These are phyloP conservation scores for Saccharomycopsis olivae DNA, from an alignment of 805 yeast species.

Conservation along the genomic window DNA sequence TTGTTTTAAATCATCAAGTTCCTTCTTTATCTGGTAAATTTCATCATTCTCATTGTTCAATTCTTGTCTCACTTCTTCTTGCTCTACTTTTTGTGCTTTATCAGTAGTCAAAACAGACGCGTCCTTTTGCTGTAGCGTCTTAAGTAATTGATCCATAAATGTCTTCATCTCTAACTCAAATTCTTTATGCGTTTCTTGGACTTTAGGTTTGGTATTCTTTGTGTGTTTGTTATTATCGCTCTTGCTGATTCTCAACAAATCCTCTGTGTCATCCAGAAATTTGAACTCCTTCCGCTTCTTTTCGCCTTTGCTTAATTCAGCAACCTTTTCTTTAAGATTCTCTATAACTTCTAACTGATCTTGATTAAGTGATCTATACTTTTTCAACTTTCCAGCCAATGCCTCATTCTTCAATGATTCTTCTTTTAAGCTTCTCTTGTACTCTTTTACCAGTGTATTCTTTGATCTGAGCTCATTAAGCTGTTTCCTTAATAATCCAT, in stretches of 20 bases:
- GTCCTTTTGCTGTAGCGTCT: background rate
- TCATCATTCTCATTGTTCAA: background rate
- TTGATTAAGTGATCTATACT: constrained; percentile 5
- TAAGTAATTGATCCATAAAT: background rate
- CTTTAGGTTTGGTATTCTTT: background rate
- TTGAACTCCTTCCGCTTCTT: background rate
- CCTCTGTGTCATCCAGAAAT: constrained; percentile 5
- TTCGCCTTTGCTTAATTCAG: background rate
- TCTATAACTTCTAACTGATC: constrained; percentile 7
- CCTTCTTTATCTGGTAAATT: background rate
- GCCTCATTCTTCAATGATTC: constrained; percentile 2
- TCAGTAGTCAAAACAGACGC: no score
- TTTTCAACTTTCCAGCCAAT: constrained; percentile 8
- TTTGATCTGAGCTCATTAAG: constrained; percentile 1
- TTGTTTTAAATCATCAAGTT: background rate
- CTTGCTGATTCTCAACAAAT: background rate
- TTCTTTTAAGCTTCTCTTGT: background rate
- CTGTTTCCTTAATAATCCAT: constrained; percentile 1
- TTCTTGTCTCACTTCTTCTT: background rate
- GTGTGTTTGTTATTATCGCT: background rate
- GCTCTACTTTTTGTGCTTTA: background rate
- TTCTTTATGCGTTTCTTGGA: background rate
- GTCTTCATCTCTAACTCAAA: background rate
- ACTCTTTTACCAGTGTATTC: background rate
- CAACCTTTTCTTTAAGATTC: constrained; percentile 5